Conservation (phyloP, 2,329 filamentous ascomycete genomes). For the Helotiales sp. region DNA sequence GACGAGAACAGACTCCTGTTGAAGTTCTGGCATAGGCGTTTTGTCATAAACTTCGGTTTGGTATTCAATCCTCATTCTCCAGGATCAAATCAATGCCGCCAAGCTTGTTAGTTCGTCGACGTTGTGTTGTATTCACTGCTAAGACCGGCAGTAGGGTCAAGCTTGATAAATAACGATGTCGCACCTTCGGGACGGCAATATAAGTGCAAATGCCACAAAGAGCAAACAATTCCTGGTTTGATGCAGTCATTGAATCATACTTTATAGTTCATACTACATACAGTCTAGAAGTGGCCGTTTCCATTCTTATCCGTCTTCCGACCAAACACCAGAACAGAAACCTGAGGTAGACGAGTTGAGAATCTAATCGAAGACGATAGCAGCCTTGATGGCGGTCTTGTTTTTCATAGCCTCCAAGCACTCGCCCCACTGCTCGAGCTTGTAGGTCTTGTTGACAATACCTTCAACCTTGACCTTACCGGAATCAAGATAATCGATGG, state of each 20-base stretch:
- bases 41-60: too few species aligned
- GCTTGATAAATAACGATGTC: too few species aligned
- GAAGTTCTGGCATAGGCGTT: too few species aligned
- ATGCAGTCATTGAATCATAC: neutral
- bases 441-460: conserved; percentile 76
- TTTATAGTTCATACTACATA: neutral
- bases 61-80: too few species aligned
- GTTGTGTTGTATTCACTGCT: too few species aligned
- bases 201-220: too few species aligned
- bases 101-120: too few species aligned
- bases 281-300: neutral
- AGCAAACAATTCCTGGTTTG: too few species aligned
- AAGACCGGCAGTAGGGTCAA: too few species aligned
- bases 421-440: conserved; percentile 73
- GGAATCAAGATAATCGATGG: conserved; percentile 61
- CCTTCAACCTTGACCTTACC: conserved; percentile 67
- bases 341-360: neutral
- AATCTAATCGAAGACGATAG: conserved; percentile 67
- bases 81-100: too few species aligned
- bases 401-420: conserved; percentile 73
- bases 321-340: neutral
- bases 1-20: too few species aligned
- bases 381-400: conserved; percentile 76
- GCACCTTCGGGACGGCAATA: too few species aligned
- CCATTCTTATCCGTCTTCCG: neutral